A percentile compares a stretch with the other conserved stretches of the same genome.
Evolutionary conservation across 208 protist species (phyloP).

Genomic region (Acanthamoeba culbertsoni): DNA sequence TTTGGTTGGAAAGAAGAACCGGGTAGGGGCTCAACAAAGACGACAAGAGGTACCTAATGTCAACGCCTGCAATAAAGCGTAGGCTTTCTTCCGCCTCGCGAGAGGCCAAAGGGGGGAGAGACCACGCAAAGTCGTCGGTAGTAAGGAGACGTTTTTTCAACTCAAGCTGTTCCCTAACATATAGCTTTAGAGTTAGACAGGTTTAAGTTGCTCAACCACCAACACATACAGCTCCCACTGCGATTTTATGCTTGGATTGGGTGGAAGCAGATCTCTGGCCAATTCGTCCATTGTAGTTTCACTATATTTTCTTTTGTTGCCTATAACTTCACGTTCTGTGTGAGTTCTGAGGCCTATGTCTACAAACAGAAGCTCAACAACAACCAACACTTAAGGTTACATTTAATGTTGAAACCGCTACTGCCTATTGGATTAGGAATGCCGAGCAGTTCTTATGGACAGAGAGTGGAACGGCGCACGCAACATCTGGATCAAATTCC

Average conservation of each 20-base stretch:
- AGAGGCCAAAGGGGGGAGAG: neutral
- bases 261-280: neutral
- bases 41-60: neutral
- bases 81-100: neutral
- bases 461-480: too few species aligned
- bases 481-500: too few species aligned
- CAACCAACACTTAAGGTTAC: too few species aligned
- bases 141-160: neutral
- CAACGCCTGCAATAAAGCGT: neutral
- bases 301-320: too few species aligned
- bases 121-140: neutral
- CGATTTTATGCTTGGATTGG: neutral
- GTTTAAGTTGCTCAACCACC: neutral
- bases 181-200: neutral
- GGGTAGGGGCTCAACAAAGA: neutral
- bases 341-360: too few species aligned
- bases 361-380: too few species aligned
- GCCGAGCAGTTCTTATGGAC: too few species aligned
- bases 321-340: too few species aligned
- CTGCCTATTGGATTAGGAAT: too few species aligned
- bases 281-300: too few species aligned
- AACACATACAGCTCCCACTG: neutral
- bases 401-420: too few species aligned
- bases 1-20: neutral
- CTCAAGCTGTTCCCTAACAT: slow-evolving; percentile 14